phyloP scores from a whole-genome alignment of 2,329 filamentous ascomycete genomes.

The Diplodia sapinea region DNA sequence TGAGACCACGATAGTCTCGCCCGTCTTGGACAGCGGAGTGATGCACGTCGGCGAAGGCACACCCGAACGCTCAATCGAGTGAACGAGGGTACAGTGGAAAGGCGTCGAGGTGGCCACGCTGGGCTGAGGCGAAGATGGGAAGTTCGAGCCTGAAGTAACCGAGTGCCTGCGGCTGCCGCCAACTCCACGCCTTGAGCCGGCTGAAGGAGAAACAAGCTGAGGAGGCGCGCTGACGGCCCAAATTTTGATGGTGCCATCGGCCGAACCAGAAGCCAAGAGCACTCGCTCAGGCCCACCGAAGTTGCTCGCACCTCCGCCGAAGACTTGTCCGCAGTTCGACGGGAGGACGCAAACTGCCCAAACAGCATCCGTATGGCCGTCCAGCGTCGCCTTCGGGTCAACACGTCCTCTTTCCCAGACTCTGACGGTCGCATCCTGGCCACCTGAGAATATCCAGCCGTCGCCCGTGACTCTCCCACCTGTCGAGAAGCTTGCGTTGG shows the following conservation, averaged over 20 bases:
- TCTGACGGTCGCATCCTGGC: conserved; percentile 88
- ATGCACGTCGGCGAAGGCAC: conserved; percentile 86
- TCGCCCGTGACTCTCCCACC: conserved; percentile 87
- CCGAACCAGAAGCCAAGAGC: conserved; percentile 86
- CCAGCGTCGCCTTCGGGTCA: conserved; percentile 91
- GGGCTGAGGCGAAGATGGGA: conserved; percentile 87
- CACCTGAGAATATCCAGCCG: conserved; percentile 98
- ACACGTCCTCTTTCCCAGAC: conserved; percentile 96
- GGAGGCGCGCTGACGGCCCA: conserved; percentile 95
- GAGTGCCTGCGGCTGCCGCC: conserved; percentile 85
- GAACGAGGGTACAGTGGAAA: conserved; percentile 86
- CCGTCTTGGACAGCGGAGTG: conserved; percentile 79
- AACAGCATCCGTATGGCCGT: conserved; percentile 93
- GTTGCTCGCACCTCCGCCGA: conserved; percentile 72
- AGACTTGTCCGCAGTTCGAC: conserved; percentile 77
- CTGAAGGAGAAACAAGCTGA: conserved; percentile 80
- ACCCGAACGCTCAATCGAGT: conserved; percentile 77
- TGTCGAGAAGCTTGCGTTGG: conserved; percentile 87
- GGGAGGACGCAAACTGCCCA: conserved; percentile 95
- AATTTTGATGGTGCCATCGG: conserved; percentile 88
- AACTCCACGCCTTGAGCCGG: conserved; percentile 69
- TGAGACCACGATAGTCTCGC: conserved; percentile 89
- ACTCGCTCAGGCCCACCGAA: conserved; percentile 86
- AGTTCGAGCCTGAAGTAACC: conserved; percentile 91
- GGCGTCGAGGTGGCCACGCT: conserved; percentile 83